These are phyloP conservation scores for Botryobasidium botryosum DNA, from an alignment of 768 basidiomycete species.

Conservation along the genomic window DNA sequence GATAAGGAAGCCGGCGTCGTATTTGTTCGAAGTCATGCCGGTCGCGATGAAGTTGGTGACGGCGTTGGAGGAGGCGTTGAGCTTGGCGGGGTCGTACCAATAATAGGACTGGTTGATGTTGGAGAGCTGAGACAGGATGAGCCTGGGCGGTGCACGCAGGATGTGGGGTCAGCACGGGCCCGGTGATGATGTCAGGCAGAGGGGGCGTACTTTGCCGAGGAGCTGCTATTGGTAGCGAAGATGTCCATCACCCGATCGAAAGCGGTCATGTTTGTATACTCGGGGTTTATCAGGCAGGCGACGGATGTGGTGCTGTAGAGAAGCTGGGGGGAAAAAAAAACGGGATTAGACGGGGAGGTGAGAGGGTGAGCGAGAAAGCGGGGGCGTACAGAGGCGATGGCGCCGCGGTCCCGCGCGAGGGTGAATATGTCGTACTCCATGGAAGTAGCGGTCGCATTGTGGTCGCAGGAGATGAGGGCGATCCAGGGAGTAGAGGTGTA, in stretches of 20 bases:
- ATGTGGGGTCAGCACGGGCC: not conserved
- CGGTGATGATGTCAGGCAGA: not conserved
- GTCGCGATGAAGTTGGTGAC: slow-evolving; percentile 28
- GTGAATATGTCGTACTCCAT: slow-evolving; percentile 60
- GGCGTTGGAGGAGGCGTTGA: slow-evolving; percentile 34
- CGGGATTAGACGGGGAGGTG: not conserved
- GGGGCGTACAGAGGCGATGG: slow-evolving; percentile 51
- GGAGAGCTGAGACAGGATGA: slow-evolving; percentile 39
- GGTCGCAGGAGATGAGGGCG: slow-evolving; percentile 71
- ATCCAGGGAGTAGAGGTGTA: slow-evolving; percentile 67
- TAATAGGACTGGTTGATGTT: slow-evolving; percentile 34
- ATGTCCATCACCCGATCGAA: slow-evolving; percentile 66
- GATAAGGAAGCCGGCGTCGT: slow-evolving; percentile 44
- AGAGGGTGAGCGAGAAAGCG: too few relatives aligned
- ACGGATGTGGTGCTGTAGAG: slow-evolving; percentile 58
- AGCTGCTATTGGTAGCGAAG: slow-evolving; percentile 50
- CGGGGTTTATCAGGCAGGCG: slow-evolving; percentile 58
- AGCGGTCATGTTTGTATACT: slow-evolving; percentile 41
- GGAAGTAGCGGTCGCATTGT: slow-evolving; percentile 46
- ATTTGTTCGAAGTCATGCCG: slow-evolving; percentile 29
- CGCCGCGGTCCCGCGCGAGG: slow-evolving; percentile 59
- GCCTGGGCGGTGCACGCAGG: slow-evolving; percentile 17
- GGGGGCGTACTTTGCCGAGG: slow-evolving; percentile 32
- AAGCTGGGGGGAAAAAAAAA: slow-evolving; percentile 24
- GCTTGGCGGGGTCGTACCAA: slow-evolving; percentile 35